Evolutionary conservation across 495 filamentous ascomycete genomes (phyloP).

Genomic region (Neurospora tetraspora): DNA sequence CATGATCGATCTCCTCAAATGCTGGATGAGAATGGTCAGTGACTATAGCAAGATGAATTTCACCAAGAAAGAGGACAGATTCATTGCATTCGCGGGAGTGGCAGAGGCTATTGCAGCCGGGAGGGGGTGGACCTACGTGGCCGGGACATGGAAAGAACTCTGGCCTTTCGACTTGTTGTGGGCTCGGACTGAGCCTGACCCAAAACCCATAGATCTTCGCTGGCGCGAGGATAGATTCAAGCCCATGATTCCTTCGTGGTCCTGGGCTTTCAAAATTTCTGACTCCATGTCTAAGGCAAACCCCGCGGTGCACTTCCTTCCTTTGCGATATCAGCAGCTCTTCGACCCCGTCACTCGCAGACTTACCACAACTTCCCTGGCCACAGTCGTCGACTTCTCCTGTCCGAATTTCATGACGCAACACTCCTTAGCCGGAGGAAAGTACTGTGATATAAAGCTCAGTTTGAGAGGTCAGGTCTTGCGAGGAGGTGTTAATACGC

Average conservation of each 20-base stretch:
- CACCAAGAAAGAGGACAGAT: conserved; percentile 7
- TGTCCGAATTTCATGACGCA: not conserved
- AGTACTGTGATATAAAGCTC: not conserved
- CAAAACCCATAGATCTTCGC: not conserved
- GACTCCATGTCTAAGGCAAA: not conserved
- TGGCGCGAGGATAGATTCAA: not conserved
- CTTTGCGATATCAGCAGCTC: not conserved
- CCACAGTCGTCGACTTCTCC: not conserved
- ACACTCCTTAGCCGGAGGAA: not conserved
- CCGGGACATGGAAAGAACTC: conserved; percentile 10
- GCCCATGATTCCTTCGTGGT: not conserved
- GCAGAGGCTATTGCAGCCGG: conserved; percentile 3
- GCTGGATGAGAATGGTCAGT: not conserved
- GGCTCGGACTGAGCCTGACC: not conserved
- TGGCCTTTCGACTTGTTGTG: conserved; percentile 3
- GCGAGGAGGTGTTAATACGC: not conserved
- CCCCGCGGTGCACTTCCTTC: not conserved
- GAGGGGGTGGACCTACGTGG: conserved; percentile 5
- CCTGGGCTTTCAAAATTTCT: not conserved
- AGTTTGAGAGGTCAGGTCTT: not conserved
- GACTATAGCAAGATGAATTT: conserved; percentile 1
- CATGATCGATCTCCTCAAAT: not conserved
- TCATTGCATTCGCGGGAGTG: conserved; percentile 13
- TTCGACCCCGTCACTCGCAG: not conserved
- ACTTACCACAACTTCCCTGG: not conserved